Evolutionary conservation across 495 filamentous ascomycete species (phyloP), one percentile per base, ranked within the genome.

Genomic region (Cladorrhinum samala): DNA sequence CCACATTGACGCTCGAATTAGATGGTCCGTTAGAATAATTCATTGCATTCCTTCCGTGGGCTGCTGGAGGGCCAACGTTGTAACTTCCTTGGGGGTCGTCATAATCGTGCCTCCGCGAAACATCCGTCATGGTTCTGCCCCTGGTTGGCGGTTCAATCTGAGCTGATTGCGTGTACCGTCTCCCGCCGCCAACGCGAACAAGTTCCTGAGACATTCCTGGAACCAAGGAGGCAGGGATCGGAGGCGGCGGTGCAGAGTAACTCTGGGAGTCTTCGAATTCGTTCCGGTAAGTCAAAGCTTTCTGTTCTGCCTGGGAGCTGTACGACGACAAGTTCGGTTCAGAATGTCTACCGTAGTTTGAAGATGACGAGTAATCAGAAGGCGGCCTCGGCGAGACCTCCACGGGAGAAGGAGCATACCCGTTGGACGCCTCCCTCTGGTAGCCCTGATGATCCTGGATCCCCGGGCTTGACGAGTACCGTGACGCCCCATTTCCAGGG

Each of bases 161-260:
- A 21, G 65, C 48, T 20, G 68, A 73, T 16, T 69, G 66, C 1
- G 70, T 70, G 45, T 77, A 75, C 40, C 67, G 66, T 24, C 72
- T 62, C 20, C 76, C 67, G 46, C 74, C 67, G 25, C 72, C 65
- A 43, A 74, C 70, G 41, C 85, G 77, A 2, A 77, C 69, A 9
- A 83, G 74, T 38, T 83, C 81, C 19, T 81, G 79, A 8, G 78
- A 74, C 40, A 80, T 82, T 2, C 87, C 87, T 21, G 86, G 80
- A 49, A 88, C 81, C 18, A 91, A 69, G 41, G 84, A 87, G 18
- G 81, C 67, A 1, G 87, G 87, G 54, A 88, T 75, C 9, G 74
- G 55, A 9, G 81, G 70, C 6, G 39, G 39, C n/a, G 39, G 45
- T 14, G 45, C 23, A 27, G 67, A 70, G 46, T 64, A 50, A 20